Percentiles rank a stretch among this genome's conserved stretches.
Evolutionary conservation across 345 rosid species (phyloP).

Genomic region (Pseudoturritis turrita): DNA sequence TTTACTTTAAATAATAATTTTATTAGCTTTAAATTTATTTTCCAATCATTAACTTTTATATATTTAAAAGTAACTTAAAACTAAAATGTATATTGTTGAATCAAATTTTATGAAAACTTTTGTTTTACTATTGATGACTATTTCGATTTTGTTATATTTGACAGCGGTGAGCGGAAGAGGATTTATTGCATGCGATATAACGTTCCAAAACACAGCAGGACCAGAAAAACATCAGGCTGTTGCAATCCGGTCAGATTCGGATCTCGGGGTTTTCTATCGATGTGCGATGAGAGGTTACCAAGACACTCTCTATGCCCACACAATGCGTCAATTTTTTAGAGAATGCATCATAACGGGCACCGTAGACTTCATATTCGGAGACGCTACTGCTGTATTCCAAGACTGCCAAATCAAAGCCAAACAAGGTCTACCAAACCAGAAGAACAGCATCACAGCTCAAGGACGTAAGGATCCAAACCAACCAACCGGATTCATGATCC

Average conservation of each 20-base stretch:
- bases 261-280: constrained; percentile 58
- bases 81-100: background rate
- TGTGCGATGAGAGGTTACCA: constrained; percentile 71
- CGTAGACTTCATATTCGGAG: constrained; percentile 83
- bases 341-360: constrained; percentile 85
- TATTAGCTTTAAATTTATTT: background rate
- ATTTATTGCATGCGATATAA: constrained; percentile 70
- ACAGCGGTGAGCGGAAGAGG: constrained; percentile 91
- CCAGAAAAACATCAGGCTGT: constrained; percentile 84
- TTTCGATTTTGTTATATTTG: background rate
- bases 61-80: background rate
- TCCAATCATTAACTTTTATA: background rate
- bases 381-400: constrained; percentile 67
- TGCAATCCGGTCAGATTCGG: constrained; percentile 75
- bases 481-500: constrained; percentile 79
- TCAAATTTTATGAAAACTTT: background rate
- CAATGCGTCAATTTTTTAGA: constrained; percentile 84
- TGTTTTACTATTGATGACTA: background rate
- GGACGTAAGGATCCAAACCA: constrained; percentile 70
- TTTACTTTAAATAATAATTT: too few relatives aligned
- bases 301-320: constrained; percentile 80
- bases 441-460: constrained; percentile 79
- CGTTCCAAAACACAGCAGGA: constrained; percentile 85
- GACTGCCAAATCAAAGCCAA: constrained; percentile 60
- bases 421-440: constrained; percentile 63